A percentile compares a stretch with the other conserved stretches of the same genome.
Conservation (phyloP, 1,284 basidiomycete species). For the Testicularia cyperi region DNA sequence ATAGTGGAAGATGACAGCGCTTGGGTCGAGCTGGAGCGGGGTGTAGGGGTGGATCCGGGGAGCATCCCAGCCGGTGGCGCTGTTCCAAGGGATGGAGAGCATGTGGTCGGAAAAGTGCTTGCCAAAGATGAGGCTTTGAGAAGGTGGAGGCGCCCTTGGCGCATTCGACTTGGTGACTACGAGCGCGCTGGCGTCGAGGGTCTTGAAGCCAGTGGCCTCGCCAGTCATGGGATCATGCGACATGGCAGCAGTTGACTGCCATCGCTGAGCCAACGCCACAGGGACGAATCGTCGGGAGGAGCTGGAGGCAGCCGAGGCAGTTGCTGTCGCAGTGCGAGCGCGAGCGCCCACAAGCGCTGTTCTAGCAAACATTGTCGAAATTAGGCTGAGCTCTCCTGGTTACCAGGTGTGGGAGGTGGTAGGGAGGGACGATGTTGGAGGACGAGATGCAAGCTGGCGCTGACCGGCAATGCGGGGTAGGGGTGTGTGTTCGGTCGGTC, state of each 20-base stretch:
- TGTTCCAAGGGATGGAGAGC: slow-evolving; percentile 80
- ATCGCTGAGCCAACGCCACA: too few species aligned
- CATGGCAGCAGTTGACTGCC: slow-evolving; percentile 12
- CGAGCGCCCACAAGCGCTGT: not conserved
- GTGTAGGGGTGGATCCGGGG: slow-evolving; percentile 83
- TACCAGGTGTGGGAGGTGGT: too few species aligned
- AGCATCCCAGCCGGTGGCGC: slow-evolving; percentile 73
- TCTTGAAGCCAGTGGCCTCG: slow-evolving; percentile 33
- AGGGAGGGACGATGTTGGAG: too few species aligned
- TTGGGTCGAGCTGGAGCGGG: slow-evolving; percentile 76
- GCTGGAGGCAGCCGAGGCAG: not conserved
- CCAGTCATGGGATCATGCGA: slow-evolving; percentile 52
- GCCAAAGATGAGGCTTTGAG: slow-evolving; percentile 63
- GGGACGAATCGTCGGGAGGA: too few species aligned
- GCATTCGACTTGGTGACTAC: slow-evolving; percentile 23
- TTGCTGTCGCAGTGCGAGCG: not conserved
- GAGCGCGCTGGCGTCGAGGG: slow-evolving; percentile 37
- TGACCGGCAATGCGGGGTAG: too few species aligned
- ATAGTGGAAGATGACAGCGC: slow-evolving; percentile 88
- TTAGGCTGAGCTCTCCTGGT: too few species aligned
- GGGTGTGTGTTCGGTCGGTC: too few species aligned
- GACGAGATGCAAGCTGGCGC: too few species aligned
- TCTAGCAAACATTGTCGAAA: slow-evolving; percentile 1
- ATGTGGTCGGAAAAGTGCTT: slow-evolving; percentile 82
- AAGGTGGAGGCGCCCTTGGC: slow-evolving; percentile 31